Conservation (phyloP, 1,284 basidiomycete genomes). For the Pterulicium gracile region DNA sequence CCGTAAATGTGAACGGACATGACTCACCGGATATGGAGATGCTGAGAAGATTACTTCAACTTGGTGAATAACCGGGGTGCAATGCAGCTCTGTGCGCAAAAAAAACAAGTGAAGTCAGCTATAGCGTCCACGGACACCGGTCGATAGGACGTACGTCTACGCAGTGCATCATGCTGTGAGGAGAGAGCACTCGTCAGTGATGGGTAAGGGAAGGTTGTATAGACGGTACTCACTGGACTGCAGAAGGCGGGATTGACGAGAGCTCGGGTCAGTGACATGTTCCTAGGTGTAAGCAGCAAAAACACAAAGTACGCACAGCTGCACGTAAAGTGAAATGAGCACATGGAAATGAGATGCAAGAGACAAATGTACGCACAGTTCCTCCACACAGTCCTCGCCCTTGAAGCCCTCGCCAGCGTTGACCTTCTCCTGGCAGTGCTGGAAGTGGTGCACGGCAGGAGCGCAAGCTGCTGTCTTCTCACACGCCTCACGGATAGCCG, state of each 20-base stretch:
- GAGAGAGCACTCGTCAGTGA: constrained; percentile 9
- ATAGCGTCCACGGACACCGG: not conserved
- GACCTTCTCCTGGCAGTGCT: constrained; percentile 85
- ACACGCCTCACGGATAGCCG: constrained; percentile 68
- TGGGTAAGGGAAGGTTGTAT: constrained; percentile 3
- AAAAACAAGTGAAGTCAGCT: not conserved
- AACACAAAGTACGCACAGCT: constrained; percentile 37
- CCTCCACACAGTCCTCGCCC: constrained; percentile 86
- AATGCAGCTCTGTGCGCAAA: not conserved
- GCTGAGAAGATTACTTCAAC: constrained; percentile 3
- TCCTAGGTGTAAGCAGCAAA: constrained; percentile 7
- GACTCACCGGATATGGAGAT: no score
- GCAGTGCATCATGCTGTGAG: constrained; percentile 78
- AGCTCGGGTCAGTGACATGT: constrained; percentile 11
- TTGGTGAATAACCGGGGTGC: constrained; percentile 2
- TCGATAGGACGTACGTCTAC: constrained; percentile 52
- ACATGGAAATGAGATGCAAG: constrained; percentile 8
- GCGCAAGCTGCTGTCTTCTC: constrained; percentile 59
- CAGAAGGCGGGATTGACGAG: constrained; percentile 5
- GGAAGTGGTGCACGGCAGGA: constrained; percentile 73
- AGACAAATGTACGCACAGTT: constrained; percentile 42
- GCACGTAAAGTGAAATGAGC: no score
- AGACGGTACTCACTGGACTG: constrained; percentile 52
- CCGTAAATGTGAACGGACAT: no score
- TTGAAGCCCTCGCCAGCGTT: constrained; percentile 73